Base-by-base conservation (phyloP, 1,139 yeast genomes). In the Candida buenavistaensis region DNA sequence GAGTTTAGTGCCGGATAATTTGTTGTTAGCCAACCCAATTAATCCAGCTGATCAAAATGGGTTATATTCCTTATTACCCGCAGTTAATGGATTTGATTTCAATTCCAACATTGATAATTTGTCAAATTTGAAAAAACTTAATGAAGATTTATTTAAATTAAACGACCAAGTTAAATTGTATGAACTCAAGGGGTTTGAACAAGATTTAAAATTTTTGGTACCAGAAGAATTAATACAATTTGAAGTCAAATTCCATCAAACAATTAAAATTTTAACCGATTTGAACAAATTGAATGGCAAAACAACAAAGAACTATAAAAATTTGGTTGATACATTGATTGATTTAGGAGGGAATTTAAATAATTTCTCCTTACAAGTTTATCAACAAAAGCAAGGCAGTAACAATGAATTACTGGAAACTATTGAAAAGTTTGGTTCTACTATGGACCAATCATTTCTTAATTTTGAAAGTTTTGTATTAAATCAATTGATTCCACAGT, bases 301-400 rank as follows among this genome's bases (percentile, higher is more conserved):
- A 37, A 55, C 58, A 21, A 54, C 57, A 35, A 64, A 57, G 40
- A 54, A 53, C 43, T 61, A 53, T 49, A 66, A 54, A 41, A 48
- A 46, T 14, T 49, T 61, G 17, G 57, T 65, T 14, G 53, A 51
- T 30, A 57, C 52, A 2, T 53, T 70, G 36, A 63, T 71, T 21
- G 73, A 69, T 40, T 53, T 71, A 34, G 77, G 77, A 5, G 75
- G 75, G 2, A 70, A 70, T 43, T 57, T 71, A 39, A 71, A 71
- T 46, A 68, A 71, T 45, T 71, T 68, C 45, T 68, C 75, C 3
- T 52, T 71, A 25, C 75, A 70, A 44, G 57, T 70, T 10, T 68
- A 63, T 39, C 66, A 64, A 39, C 53, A 57, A 30, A 43, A 44
- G 37, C 22, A 23, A 12, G 30, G 28, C 11, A 28, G 28, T 11